Percentiles rank a stretch among this genome's conserved stretches.
These are phyloP conservation scores for Clarkia xantiana DNA, from an alignment of 345 rosid species.

Conservation along the genomic window DNA sequence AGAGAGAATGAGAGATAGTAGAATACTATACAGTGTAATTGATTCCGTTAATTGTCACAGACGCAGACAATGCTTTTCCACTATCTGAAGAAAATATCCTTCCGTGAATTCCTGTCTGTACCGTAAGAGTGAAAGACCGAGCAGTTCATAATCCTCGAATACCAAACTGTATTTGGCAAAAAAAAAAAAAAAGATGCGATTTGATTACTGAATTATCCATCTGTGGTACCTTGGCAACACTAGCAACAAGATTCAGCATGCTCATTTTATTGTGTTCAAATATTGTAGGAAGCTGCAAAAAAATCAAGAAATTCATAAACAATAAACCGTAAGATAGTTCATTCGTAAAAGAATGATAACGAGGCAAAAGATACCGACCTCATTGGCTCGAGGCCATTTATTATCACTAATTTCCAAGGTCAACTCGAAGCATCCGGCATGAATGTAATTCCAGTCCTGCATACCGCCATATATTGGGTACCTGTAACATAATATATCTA, in stretches of 20 bases:
- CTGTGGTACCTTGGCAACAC: slow-evolving; percentile 51
- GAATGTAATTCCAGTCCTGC: slow-evolving; percentile 98
- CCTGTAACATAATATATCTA: slow-evolving; percentile 31
- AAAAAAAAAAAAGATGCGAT: not conserved
- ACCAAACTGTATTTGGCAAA: not conserved
- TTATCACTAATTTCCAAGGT: slow-evolving; percentile 89
- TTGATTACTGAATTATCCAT: too few relatives aligned
- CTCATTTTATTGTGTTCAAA: slow-evolving; percentile 88
- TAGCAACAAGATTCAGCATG: slow-evolving; percentile 80
- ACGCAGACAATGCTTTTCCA: slow-evolving; percentile 70
- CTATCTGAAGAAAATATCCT: slow-evolving; percentile 63
- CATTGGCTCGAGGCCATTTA: slow-evolving; percentile 82
- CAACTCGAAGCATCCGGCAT: slow-evolving; percentile 90
- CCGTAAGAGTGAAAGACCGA: not conserved
- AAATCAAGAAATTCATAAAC: slow-evolving; percentile 4
- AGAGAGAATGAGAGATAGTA: not conserved
- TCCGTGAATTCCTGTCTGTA: slow-evolving; percentile 82
- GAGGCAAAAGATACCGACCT: slow-evolving; percentile 30
- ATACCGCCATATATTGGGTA: slow-evolving; percentile 96
- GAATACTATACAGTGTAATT: slow-evolving; percentile 32
- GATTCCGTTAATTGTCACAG: slow-evolving; percentile 49
- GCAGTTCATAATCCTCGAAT: not conserved
- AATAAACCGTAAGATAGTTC: slow-evolving; percentile 1
- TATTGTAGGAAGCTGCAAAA: slow-evolving; percentile 65
- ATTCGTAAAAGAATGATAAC: not conserved